phyloP scores from a whole-genome alignment of 768 basidiomycete species.

The Pleurotus djamor region DNA sequence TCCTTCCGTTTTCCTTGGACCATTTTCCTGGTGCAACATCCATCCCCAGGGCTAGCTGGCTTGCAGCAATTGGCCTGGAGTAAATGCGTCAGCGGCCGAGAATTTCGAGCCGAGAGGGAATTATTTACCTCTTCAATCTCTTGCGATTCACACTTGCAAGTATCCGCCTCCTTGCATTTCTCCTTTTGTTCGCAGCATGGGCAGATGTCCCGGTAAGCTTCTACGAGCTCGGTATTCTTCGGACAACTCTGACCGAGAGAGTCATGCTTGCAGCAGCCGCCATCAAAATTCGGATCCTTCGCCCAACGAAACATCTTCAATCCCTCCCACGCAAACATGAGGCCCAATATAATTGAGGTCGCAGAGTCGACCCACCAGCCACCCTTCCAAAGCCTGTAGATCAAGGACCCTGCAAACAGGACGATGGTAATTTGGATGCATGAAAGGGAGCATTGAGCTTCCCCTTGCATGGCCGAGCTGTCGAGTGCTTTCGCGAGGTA shows the following conservation, averaged over 20 bases:
- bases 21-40: background rate
- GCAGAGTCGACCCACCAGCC: slow-evolving; percentile 49
- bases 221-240: background rate
- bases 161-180: background rate
- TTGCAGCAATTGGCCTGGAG: background rate
- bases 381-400: slow-evolving; percentile 36
- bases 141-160: background rate
- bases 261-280: slow-evolving; percentile 30
- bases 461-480: slow-evolving; percentile 40
- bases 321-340: slow-evolving; percentile 45
- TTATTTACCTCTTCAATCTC: background rate
- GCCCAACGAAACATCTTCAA: slow-evolving; percentile 40
- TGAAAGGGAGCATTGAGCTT: slow-evolving; percentile 40
- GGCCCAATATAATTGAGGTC: slow-evolving; percentile 35
- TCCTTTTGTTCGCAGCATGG: background rate
- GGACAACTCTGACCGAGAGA: background rate
- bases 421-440: slow-evolving; percentile 43
- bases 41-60: background rate
- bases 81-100: background rate
- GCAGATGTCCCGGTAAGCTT: background rate
- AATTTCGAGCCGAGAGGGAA: background rate
- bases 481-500: slow-evolving; percentile 41
- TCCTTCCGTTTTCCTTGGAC: background rate
- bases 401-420: slow-evolving; percentile 36
- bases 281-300: slow-evolving; percentile 27